These are phyloP conservation scores for Paramecium tetraurelia DNA, from an alignment of 73 alveolate species.

Conservation along the genomic window DNA sequence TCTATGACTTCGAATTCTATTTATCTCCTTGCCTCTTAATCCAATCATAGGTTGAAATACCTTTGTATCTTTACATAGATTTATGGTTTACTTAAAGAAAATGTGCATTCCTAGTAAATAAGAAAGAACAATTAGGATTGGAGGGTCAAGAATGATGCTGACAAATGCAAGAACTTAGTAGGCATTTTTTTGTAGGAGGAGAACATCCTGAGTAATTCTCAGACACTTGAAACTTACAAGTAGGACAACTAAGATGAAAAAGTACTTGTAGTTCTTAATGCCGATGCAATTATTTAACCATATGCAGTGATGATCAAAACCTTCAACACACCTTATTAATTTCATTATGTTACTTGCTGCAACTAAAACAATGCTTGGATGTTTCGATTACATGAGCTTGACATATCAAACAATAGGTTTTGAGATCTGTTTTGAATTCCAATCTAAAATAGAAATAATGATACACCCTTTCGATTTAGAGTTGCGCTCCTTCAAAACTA, in stretches of 20 bases:
- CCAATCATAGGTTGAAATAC: conserved; percentile 30
- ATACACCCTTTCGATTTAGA: conserved; percentile 8
- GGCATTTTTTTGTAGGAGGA: background rate
- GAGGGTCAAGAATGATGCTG: background rate
- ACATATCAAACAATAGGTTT: conserved; percentile 37
- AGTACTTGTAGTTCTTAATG: conserved; percentile 47
- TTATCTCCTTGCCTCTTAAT: background rate
- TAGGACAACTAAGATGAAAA: background rate
- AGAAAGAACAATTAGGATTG: background rate
- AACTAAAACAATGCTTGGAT: conserved; percentile 47
- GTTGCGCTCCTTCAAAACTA: background rate
- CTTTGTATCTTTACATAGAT: background rate
- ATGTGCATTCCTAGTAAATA: conserved; percentile 4
- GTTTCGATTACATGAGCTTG: conserved; percentile 30
- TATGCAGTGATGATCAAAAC: conserved; percentile 63
- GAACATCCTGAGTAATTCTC: background rate
- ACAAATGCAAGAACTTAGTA: background rate
- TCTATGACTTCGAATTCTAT: background rate
- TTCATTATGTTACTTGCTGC: conserved; percentile 12
- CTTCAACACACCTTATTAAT: conserved; percentile 44
- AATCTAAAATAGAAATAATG: background rate
- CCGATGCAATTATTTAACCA: conserved; percentile 64
- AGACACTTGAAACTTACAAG: background rate
- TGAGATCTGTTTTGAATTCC: conserved; percentile 14
- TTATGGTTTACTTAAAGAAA: background rate